Percentiles rank a stretch among this genome's conserved stretches.
Conservation (phyloP, 2,329 filamentous ascomycete genomes). For the Cercospora berteroae region DNA sequence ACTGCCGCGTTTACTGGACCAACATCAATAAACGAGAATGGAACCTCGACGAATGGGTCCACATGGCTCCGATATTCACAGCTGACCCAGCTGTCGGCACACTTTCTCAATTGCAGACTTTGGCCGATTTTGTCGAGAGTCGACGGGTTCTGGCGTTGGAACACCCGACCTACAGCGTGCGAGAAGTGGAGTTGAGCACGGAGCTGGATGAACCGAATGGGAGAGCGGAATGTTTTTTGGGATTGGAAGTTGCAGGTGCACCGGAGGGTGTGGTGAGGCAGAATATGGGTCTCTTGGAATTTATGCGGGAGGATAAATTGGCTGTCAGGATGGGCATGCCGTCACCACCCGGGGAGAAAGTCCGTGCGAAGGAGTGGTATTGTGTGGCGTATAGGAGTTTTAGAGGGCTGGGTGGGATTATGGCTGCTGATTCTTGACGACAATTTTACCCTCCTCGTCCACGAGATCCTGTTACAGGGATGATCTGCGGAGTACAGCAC, state of each 20-base stretch:
- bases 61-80: not conserved
- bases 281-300: conserved; percentile 7
- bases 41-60: not conserved
- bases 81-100: conserved; percentile 1
- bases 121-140: not conserved
- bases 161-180: conserved; percentile 2
- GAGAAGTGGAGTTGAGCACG: conserved; percentile 7
- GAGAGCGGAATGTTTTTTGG: conserved; percentile 3
- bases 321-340: not conserved
- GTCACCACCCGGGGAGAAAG: not conserved
- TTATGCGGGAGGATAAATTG: conserved; percentile 3
- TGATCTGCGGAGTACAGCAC: not conserved
- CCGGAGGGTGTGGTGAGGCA: conserved; percentile 13
- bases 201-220: conserved; percentile 12
- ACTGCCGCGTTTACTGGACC: not conserved
- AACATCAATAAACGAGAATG: not conserved
- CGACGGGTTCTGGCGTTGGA: not conserved
- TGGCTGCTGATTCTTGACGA: not conserved
- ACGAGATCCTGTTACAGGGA: not conserved
- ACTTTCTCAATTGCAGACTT: not conserved
- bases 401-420: conserved; percentile 8
- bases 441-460: not conserved
- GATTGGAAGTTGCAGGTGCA: conserved; percentile 1
- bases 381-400: conserved; percentile 8
- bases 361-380: conserved; percentile 1